Evolutionary conservation across 1,139 yeast genomes (phyloP).

Genomic region (Magnusiomyces fungicola): DNA sequence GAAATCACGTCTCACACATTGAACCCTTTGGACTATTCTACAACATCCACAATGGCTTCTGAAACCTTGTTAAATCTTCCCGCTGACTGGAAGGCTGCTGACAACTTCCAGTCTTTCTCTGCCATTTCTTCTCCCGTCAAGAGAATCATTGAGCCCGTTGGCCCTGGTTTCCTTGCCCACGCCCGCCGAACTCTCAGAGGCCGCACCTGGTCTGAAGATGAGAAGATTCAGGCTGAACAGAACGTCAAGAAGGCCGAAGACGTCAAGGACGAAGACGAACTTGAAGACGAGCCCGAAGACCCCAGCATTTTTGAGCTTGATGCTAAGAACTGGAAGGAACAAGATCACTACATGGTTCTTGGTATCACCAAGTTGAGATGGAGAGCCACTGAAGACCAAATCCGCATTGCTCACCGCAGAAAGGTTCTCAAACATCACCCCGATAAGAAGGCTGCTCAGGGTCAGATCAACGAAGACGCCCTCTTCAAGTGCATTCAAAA

Average conservation of each 20-base stretch:
- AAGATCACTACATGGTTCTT: slow-evolving; percentile 92
- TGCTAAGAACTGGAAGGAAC: slow-evolving; percentile 97
- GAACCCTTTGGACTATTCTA: no score
- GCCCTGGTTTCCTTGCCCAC: slow-evolving; percentile 91
- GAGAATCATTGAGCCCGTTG: slow-evolving; percentile 94
- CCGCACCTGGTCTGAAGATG: slow-evolving; percentile 98
- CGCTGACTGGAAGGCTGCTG: slow-evolving; percentile 27
- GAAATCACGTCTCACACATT: not conserved
- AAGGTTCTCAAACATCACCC: slow-evolving; percentile 97
- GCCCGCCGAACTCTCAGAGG: slow-evolving; percentile 95
- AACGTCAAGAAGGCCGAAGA: slow-evolving; percentile 71
- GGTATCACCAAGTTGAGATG: slow-evolving; percentile 88
- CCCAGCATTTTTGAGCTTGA: slow-evolving; percentile 72
- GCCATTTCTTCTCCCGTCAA: slow-evolving; percentile 58
- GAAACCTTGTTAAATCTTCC: slow-evolving; percentile 24
- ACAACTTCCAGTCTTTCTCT: slow-evolving; percentile 27
- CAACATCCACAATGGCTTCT: slow-evolving; percentile 7
- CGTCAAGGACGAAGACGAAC: slow-evolving; percentile 63
- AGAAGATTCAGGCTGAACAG: slow-evolving; percentile 85
- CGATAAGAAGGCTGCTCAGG: slow-evolving; percentile 89
- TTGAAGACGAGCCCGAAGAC: slow-evolving; percentile 66
- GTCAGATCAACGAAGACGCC: slow-evolving; percentile 89
- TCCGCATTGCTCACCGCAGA: slow-evolving; percentile 94
- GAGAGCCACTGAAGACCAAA: slow-evolving; percentile 87
- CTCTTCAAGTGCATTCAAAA: slow-evolving; percentile 97